Conservation (phyloP, 257 asterid species). For the Petrea volubilis region DNA sequence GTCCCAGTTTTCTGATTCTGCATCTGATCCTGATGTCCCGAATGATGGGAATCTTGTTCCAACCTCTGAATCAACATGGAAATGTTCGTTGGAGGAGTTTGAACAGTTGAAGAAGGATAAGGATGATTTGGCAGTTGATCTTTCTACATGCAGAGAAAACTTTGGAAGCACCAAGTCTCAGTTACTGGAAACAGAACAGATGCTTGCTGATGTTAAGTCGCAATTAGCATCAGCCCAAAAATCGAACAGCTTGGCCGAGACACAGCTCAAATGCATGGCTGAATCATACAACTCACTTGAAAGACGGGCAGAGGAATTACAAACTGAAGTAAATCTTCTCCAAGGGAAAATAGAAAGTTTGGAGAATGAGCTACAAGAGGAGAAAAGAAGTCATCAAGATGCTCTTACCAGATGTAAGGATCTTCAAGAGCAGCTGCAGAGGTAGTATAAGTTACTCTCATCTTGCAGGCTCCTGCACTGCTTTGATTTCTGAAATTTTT, state of each 20-base stretch:
- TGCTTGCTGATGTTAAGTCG: slow-evolving; percentile 71
- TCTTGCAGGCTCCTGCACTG: neutral
- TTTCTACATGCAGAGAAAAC: slow-evolving; percentile 54
- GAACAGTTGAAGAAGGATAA: slow-evolving; percentile 74
- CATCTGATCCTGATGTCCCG: slow-evolving; percentile 74
- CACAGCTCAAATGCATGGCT: slow-evolving; percentile 98
- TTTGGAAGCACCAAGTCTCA: slow-evolving; percentile 63
- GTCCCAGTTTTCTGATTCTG: slow-evolving; percentile 65
- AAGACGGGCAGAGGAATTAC: slow-evolving; percentile 77
- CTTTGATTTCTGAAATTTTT: neutral
- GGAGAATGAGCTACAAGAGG: slow-evolving; percentile 79
- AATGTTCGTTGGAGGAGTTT: slow-evolving; percentile 81
- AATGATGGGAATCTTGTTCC: slow-evolving; percentile 79
- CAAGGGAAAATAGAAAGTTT: slow-evolving; percentile 56
- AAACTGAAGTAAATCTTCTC: slow-evolving; percentile 75
- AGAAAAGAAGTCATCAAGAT: slow-evolving; percentile 60
- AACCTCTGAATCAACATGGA: slow-evolving; percentile 73
- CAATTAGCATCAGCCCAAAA: slow-evolving; percentile 70
- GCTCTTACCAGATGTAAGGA: slow-evolving; percentile 67
- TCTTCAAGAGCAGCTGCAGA: slow-evolving; percentile 70
- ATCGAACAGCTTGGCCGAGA: slow-evolving; percentile 83
- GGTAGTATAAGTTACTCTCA: slow-evolving; percentile 40
- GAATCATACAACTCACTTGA: slow-evolving; percentile 92
- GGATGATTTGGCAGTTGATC: slow-evolving; percentile 61
- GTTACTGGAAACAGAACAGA: slow-evolving; percentile 66